Conservation (phyloP, 2,329 filamentous ascomycete genomes). For the Magnaporthales sp. region DNA sequence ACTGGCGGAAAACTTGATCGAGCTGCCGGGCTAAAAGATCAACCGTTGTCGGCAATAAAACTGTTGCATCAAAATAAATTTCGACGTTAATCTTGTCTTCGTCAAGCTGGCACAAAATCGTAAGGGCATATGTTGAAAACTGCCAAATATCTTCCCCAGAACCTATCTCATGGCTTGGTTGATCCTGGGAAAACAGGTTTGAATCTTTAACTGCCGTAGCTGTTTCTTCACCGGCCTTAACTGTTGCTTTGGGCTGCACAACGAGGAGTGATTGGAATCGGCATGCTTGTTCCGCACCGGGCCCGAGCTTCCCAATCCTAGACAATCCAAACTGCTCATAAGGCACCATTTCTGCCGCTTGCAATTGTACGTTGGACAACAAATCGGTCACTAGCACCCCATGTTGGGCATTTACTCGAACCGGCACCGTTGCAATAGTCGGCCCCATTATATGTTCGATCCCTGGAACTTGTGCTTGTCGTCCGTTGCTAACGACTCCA, state of each 20-base stretch:
- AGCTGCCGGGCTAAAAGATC: not conserved
- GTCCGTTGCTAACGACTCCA: slow-evolving; percentile 50
- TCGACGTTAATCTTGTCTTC: slow-evolving; percentile 47
- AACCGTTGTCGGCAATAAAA: not conserved
- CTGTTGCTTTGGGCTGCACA: slow-evolving; percentile 31
- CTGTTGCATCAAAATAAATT: slow-evolving; percentile 52
- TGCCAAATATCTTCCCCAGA: slow-evolving; percentile 12
- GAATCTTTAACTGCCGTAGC: not conserved
- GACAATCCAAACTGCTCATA: slow-evolving; percentile 57
- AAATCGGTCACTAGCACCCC: slow-evolving; percentile 7
- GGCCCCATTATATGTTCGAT: slow-evolving; percentile 12
- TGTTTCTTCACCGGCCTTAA: not conserved
- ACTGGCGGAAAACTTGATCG: not conserved
- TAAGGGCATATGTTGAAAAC: slow-evolving; percentile 52
- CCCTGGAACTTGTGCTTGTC: slow-evolving; percentile 19
- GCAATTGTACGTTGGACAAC: slow-evolving; percentile 9
- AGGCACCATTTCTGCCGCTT: slow-evolving; percentile 31
- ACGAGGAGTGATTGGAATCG: slow-evolving; percentile 46
- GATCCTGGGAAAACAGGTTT: not conserved
- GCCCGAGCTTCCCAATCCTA: slow-evolving; percentile 47
- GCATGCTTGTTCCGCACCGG: slow-evolving; percentile 45
- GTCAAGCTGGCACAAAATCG: slow-evolving; percentile 55
- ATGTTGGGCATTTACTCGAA: slow-evolving; percentile 13
- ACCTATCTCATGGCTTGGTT: not conserved
- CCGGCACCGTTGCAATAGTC: slow-evolving; percentile 30